phyloP scores from a whole-genome alignment of 2,329 filamentous ascomycete genomes.

The Fusarium chuoi region DNA sequence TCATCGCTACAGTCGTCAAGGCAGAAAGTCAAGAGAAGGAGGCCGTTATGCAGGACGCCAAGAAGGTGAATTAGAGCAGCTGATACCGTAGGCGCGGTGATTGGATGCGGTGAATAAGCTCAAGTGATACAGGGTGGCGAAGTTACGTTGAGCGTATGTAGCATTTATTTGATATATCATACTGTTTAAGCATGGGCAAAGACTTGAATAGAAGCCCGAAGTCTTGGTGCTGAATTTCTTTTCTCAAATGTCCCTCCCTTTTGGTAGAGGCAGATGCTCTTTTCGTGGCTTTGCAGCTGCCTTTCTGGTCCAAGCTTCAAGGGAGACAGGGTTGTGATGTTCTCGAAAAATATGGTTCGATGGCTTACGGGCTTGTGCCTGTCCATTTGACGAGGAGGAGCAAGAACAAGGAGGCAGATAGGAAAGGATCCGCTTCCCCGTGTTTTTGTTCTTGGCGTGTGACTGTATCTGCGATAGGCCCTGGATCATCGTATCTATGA shows the following conservation, averaged over 20 bases:
- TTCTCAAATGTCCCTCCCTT: background rate
- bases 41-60: slow-evolving; percentile 16
- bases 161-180: slow-evolving; percentile 9
- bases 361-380: slow-evolving; percentile 23
- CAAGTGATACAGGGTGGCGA: slow-evolving; percentile 8
- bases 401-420: slow-evolving; percentile 19
- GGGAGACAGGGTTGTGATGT: slow-evolving; percentile 2
- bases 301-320: slow-evolving; percentile 24
- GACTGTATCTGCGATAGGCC: slow-evolving; percentile 13
- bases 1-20: slow-evolving; percentile 41
- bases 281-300: slow-evolving; percentile 26
- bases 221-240: background rate
- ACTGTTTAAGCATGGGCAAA: background rate
- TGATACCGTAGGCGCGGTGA: background rate
- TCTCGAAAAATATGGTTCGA: slow-evolving; percentile 17
- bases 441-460: slow-evolving; percentile 25
- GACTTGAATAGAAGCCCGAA: background rate
- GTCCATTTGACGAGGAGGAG: background rate
- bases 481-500: background rate
- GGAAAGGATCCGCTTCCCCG: slow-evolving; percentile 23
- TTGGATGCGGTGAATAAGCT: slow-evolving; percentile 7
- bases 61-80: slow-evolving; percentile 9
- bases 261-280: background rate
- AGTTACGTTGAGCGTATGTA: slow-evolving; percentile 12
- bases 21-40: slow-evolving; percentile 21